Conservation (phyloP, 441 rosid species). For the Gossypium gossypioides region DNA sequence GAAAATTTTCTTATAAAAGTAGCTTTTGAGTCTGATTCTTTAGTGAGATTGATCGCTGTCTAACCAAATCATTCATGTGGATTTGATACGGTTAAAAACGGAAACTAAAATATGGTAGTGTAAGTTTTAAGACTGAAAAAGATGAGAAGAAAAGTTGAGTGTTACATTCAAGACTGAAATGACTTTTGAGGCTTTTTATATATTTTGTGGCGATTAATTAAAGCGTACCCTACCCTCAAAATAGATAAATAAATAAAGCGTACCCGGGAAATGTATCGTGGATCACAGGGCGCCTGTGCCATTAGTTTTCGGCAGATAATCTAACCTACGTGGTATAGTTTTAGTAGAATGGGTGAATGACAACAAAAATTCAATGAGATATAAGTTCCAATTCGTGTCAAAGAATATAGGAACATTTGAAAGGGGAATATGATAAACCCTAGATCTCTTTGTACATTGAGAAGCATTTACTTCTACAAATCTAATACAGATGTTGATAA, state of each 20-base stretch:
- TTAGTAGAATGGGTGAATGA: not conserved
- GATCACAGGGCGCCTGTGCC: not conserved
- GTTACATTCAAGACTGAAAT: not conserved
- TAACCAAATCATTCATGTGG: no score
- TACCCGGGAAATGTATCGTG: not conserved
- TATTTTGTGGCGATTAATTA: not conserved
- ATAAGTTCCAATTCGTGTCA: not conserved
- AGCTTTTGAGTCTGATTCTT: not conserved
- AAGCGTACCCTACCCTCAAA: no score
- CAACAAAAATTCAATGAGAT: not conserved
- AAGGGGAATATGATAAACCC: not conserved
- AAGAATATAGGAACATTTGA: not conserved
- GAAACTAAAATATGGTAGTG: not conserved
- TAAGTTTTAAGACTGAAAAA: not conserved
- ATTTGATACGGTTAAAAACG: no score
- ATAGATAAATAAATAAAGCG: slow-evolving; percentile 2
- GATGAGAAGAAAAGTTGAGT: not conserved
- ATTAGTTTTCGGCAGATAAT: not conserved
- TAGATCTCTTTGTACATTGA: not conserved
- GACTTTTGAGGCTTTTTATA: not conserved
- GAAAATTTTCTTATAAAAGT: not conserved
- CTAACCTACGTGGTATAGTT: not conserved
- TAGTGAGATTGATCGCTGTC: no score
- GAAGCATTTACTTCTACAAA: not conserved
- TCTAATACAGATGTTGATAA: not conserved